Conservation (phyloP, 495 filamentous ascomycete species). For the Talaromyces stipitatus region DNA sequence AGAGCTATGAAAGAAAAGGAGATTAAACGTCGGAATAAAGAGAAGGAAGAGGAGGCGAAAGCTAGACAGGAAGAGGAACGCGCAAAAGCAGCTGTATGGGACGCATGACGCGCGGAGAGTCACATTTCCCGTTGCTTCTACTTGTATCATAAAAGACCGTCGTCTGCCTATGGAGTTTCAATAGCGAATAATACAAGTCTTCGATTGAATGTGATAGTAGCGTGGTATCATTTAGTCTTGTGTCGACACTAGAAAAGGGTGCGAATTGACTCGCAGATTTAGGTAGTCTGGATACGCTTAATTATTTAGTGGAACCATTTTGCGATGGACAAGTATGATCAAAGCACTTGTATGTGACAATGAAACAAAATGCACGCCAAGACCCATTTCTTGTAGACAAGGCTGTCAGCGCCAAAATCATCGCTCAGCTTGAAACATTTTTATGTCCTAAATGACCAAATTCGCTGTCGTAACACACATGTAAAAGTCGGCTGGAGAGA, state of each 20-base stretch:
- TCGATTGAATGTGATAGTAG: background rate
- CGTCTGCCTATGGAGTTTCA: conserved; percentile 10
- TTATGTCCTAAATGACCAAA: background rate
- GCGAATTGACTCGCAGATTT: too few relatives aligned
- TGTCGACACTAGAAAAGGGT: background rate
- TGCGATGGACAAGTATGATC: too few relatives aligned
- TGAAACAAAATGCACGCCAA: background rate
- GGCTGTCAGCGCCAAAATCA: background rate
- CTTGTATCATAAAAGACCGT: conserved; percentile 5
- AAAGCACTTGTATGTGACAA: background rate
- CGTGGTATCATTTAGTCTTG: background rate
- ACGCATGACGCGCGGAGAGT: conserved; percentile 45
- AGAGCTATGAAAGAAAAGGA: conserved; percentile 77
- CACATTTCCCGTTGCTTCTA: background rate
- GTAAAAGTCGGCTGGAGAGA: background rate
- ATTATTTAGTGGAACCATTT: too few relatives aligned
- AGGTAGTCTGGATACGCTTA: background rate
- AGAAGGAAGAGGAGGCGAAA: conserved; percentile 56
- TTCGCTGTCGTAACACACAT: background rate
- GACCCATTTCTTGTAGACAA: background rate
- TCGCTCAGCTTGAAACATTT: background rate
- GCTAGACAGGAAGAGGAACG: conserved; percentile 61
- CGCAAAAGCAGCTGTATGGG: conserved; percentile 73
- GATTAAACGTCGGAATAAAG: conserved; percentile 64
- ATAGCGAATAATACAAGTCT: background rate